A percentile compares a stretch with the other conserved stretches of the same genome.
phyloP scores from a whole-genome alignment of 2,329 filamentous ascomycete genomes.

The Esteya vermicola region DNA sequence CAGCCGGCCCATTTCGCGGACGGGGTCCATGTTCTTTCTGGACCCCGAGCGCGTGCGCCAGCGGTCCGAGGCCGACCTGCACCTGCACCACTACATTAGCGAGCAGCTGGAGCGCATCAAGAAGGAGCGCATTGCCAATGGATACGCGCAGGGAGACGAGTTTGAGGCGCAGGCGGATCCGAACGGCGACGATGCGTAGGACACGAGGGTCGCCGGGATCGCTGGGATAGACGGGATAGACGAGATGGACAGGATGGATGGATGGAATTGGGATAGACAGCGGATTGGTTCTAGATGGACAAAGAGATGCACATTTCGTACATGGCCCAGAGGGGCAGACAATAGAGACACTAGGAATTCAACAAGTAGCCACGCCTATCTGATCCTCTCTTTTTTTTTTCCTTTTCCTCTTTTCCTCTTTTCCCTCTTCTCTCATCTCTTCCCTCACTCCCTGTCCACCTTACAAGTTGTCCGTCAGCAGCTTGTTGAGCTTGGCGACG shows the following conservation, averaged over 20 bases:
- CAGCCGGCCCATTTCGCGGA: constrained; percentile 18
- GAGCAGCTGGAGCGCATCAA: constrained; percentile 66
- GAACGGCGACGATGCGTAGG: background rate
- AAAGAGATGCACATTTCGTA: no score
- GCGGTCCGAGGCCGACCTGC: constrained; percentile 44
- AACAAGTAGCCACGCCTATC: no score
- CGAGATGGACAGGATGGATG: background rate
- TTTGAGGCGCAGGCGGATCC: constrained; percentile 25
- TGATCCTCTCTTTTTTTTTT: no score
- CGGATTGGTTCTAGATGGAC: no score
- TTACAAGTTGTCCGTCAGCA: constrained; percentile 93
- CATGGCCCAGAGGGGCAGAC: no score
- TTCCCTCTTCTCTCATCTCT: no score
- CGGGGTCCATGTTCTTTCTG: constrained; percentile 27
- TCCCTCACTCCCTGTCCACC: no score
- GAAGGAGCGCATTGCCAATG: constrained; percentile 31
- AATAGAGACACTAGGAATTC: no score
- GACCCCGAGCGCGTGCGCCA: constrained; percentile 36
- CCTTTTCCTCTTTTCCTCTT: no score
- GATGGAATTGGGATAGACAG: no score
- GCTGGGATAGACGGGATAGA: background rate
- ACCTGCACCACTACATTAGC: constrained; percentile 68
- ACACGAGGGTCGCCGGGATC: background rate
- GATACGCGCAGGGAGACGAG: constrained; percentile 28
- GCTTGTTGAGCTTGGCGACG: constrained; percentile 98